Conservation (phyloP, 345 rosid genomes). For the Punica granatum region DNA sequence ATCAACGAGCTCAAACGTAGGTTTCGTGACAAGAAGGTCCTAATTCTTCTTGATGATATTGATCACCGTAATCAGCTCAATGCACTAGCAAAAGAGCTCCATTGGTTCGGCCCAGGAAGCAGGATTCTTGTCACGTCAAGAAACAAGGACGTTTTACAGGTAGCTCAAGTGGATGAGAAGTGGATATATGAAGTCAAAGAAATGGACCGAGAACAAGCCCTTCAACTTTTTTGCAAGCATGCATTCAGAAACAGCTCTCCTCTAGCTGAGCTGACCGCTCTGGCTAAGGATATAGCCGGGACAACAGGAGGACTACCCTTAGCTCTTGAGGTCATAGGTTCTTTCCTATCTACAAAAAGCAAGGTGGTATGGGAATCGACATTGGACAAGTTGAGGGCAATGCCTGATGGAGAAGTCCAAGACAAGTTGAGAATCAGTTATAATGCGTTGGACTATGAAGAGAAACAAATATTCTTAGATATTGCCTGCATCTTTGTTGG, state of each 20-base stretch:
- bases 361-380: neutral
- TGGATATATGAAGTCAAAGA: neutral
- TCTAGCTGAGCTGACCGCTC: neutral
- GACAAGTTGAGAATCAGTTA: constrained; percentile 1
- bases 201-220: neutral
- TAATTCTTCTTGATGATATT: constrained; percentile 1
- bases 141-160: neutral
- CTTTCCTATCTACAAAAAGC: neutral
- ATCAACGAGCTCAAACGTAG: neutral
- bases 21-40: no score
- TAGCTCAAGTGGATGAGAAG: neutral
- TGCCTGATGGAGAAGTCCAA: constrained; percentile 1
- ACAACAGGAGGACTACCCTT: neutral
- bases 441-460: neutral
- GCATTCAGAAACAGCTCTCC: neutral
- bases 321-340: constrained; percentile 2
- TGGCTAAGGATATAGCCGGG: neutral
- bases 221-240: constrained; percentile 4
- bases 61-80: neutral
- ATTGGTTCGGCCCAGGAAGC: constrained; percentile 5
- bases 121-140: constrained; percentile 5
- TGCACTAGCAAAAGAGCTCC: neutral
- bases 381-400: neutral
- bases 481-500: neutral
- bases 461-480: neutral